These are phyloP conservation scores for Dactylella cylindrospora DNA, from an alignment of 2,329 filamentous ascomycete species.

Conservation along the genomic window DNA sequence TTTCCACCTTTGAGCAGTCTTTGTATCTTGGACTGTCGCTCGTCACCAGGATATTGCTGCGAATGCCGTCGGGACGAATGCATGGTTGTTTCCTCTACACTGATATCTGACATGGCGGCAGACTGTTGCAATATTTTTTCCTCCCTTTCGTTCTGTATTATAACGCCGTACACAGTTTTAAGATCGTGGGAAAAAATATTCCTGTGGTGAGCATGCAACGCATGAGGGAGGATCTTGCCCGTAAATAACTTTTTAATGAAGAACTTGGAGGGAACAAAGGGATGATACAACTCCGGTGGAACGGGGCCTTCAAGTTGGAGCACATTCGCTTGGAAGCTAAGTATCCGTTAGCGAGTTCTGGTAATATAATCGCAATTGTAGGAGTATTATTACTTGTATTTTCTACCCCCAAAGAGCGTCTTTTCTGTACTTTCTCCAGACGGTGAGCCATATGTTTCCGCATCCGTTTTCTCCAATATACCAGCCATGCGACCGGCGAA, in stretches of 20 bases:
- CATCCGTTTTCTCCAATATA: conserved; percentile 26
- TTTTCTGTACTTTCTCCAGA: conserved; percentile 1
- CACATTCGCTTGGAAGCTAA: conserved; percentile 39
- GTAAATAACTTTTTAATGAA: conserved; percentile 43
- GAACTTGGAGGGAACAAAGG: conserved; percentile 41
- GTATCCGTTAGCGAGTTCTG: background rate
- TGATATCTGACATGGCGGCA: conserved; percentile 19
- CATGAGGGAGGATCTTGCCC: conserved; percentile 35
- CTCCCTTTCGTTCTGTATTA: conserved; percentile 23
- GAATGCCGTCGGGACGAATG: conserved; percentile 2
- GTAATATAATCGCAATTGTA: background rate
- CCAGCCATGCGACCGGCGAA: conserved; percentile 37
- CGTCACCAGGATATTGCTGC: conserved; percentile 6
- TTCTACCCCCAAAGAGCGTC: conserved; percentile 17
- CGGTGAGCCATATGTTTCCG: conserved; percentile 7
- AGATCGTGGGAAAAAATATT: conserved; percentile 41
- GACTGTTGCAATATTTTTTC: conserved; percentile 21
- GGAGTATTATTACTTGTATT: conserved; percentile 21
- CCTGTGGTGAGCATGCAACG: conserved; percentile 29
- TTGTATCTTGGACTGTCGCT: conserved; percentile 21
- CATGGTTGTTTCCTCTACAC: conserved; percentile 9
- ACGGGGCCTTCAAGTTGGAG: conserved; percentile 38
- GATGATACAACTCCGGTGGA: conserved; percentile 38
- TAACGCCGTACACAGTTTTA: conserved; percentile 39
- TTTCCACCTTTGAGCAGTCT: conserved; percentile 34